These are phyloP conservation scores for Rhodotorula paludigena DNA, from an alignment of 768 basidiomycete species.

Conservation along the genomic window DNA sequence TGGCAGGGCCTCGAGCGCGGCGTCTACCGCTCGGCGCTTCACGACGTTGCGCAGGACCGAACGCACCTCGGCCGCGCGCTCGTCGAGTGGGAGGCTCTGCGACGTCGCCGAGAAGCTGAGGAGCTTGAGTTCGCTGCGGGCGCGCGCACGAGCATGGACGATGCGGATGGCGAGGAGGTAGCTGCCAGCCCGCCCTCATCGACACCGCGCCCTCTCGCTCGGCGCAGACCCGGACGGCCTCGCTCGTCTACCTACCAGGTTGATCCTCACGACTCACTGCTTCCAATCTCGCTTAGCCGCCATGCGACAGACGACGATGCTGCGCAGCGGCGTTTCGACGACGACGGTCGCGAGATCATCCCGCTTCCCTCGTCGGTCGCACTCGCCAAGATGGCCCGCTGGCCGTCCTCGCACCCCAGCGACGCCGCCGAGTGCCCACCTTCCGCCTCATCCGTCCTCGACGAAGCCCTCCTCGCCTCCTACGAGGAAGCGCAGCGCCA, in stretches of 20 bases:
- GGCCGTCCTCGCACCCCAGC: not conserved
- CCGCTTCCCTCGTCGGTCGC: conserved; percentile 2
- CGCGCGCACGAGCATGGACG: no score
- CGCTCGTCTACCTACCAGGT: no score
- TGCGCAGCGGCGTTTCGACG: not conserved
- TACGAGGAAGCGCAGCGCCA: not conserved
- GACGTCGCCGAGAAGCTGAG: not conserved
- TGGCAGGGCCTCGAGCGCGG: conserved; percentile 24
- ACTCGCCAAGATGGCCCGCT: conserved; percentile 16
- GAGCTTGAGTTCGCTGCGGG: no score
- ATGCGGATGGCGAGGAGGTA: no score
- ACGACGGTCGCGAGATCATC: conserved; percentile 1
- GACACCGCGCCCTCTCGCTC: no score
- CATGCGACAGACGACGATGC: not conserved
- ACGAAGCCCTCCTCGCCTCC: not conserved
- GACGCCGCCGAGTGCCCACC: not conserved
- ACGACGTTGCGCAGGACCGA: conserved; percentile 1
- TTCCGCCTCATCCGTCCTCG: not conserved
- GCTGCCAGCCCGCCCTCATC: no score
- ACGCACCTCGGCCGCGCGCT: conserved; percentile 6
- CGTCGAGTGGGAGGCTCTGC: conserved; percentile 10
- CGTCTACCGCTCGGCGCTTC: conserved; percentile 11
- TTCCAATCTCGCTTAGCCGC: not conserved
- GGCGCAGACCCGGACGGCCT: no score
- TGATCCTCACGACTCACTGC: not conserved